Percentiles rank a stretch among this genome's conserved stretches.
phyloP scores from a whole-genome alignment of 495 filamentous ascomycete genomes.

The Podospora comata region DNA sequence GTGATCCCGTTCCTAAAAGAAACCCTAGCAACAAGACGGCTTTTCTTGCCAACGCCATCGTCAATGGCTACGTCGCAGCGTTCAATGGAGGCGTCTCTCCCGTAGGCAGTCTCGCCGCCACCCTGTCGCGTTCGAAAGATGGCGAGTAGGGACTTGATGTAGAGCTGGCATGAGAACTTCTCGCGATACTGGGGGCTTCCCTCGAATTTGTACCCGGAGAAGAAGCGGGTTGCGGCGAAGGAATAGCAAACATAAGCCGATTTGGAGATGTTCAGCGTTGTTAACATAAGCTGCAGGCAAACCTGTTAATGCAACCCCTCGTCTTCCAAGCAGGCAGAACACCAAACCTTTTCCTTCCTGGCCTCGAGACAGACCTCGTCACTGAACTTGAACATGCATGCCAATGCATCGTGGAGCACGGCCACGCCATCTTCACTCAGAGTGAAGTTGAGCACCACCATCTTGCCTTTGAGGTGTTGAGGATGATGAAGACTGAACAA shows the following conservation, averaged over 20 bases:
- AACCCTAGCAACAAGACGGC: slow-evolving; percentile 76
- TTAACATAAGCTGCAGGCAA: slow-evolving; percentile 64
- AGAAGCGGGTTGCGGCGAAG: slow-evolving; percentile 72
- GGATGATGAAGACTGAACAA: not conserved
- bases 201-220: slow-evolving; percentile 69
- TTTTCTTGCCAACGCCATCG: slow-evolving; percentile 70
- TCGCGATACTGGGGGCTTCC: slow-evolving; percentile 44
- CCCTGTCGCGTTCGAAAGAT: slow-evolving; percentile 44
- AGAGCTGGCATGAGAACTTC: slow-evolving; percentile 49
- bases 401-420: slow-evolving; percentile 76
- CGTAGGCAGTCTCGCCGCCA: slow-evolving; percentile 31
- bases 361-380: slow-evolving; percentile 88
- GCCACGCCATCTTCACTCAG: slow-evolving; percentile 70
- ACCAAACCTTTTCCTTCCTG: slow-evolving; percentile 60
- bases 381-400: slow-evolving; percentile 87
- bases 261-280: slow-evolving; percentile 85
- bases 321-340: not conserved
- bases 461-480: slow-evolving; percentile 3
- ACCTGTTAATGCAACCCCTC: not conserved
- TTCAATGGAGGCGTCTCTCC: slow-evolving; percentile 71
- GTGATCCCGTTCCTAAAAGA: slow-evolving; percentile 86
- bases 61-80: slow-evolving; percentile 81
- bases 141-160: slow-evolving; percentile 46
- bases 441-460: slow-evolving; percentile 66
- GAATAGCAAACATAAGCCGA: slow-evolving; percentile 85